phyloP scores from a whole-genome alignment of 1,139 yeast genomes.

The Petasospora rhodanensis region DNA sequence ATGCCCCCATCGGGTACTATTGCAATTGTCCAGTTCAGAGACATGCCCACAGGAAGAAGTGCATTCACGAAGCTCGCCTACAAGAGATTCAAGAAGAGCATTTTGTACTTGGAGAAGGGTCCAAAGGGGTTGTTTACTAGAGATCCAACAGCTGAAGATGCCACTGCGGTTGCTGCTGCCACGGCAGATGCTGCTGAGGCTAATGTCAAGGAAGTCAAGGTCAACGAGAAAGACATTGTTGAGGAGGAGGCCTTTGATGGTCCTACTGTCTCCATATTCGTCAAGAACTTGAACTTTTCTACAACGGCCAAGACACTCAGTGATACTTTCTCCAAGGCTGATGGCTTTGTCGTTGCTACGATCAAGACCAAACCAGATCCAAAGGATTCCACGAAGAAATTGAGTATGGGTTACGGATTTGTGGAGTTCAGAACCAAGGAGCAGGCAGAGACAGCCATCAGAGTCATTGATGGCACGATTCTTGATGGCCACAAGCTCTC shows the following conservation, averaged over 20 bases:
- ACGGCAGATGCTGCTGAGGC: slow-evolving; percentile 21
- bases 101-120: slow-evolving; percentile 88
- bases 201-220: slow-evolving; percentile 39
- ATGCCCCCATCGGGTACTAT: slow-evolving; percentile 98
- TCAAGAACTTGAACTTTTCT: slow-evolving; percentile 85
- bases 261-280: slow-evolving; percentile 81
- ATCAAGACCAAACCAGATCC: slow-evolving; percentile 90
- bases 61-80: slow-evolving; percentile 88
- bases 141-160: slow-evolving; percentile 44
- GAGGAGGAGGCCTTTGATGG: slow-evolving; percentile 48
- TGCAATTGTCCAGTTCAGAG: slow-evolving; percentile 90
- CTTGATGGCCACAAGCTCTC: slow-evolving; percentile 90
- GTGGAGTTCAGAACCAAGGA: slow-evolving; percentile 80
- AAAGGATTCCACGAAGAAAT: slow-evolving; percentile 54
- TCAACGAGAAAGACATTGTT: slow-evolving; percentile 39
- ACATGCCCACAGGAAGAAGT: slow-evolving; percentile 76
- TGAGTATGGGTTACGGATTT: slow-evolving; percentile 97
- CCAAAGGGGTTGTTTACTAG: slow-evolving; percentile 76
- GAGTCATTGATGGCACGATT: slow-evolving; percentile 68
- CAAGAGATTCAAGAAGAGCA: slow-evolving; percentile 80
- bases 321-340: slow-evolving; percentile 59
- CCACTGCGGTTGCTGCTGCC: slow-evolving; percentile 7
- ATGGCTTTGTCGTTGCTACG: slow-evolving; percentile 79
- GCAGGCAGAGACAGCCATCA: slow-evolving; percentile 73
- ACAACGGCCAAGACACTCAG: slow-evolving; percentile 61